A percentile compares a stretch with the other conserved stretches of the same genome.
Evolutionary conservation across 176 grass and related monocot genomes (phyloP).

Genomic region (Oryza brachyantha): DNA sequence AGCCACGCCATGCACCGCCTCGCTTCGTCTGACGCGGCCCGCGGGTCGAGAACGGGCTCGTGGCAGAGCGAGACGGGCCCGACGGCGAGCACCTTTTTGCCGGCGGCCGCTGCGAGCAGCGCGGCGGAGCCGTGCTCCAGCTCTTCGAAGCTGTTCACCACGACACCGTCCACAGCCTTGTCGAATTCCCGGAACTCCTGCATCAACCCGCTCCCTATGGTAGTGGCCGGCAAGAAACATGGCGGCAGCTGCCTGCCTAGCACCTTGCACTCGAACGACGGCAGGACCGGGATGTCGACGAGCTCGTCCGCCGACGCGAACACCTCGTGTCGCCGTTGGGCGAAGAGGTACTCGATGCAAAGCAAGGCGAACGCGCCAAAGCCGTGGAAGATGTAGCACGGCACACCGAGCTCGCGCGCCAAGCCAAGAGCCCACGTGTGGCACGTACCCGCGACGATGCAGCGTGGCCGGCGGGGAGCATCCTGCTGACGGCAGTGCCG

Average conservation of each 20-base stretch:
- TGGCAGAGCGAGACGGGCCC: slow-evolving; percentile 57
- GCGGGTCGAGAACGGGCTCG: neutral
- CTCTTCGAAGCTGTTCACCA: slow-evolving; percentile 76
- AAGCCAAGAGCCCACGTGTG: slow-evolving; percentile 42
- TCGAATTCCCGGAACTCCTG: slow-evolving; percentile 36
- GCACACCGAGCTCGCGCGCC: slow-evolving; percentile 43
- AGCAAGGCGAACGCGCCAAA: slow-evolving; percentile 50
- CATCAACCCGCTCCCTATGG: neutral
- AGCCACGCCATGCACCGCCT: slow-evolving; percentile 60
- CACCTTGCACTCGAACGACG: slow-evolving; percentile 39
- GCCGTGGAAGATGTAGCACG: slow-evolving; percentile 75
- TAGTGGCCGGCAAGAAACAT: slow-evolving; percentile 1
- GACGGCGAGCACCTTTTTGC: slow-evolving; percentile 43
- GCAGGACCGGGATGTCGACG: slow-evolving; percentile 41
- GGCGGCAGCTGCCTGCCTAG: slow-evolving; percentile 45
- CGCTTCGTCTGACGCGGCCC: slow-evolving; percentile 2
- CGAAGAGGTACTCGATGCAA: slow-evolving; percentile 51
- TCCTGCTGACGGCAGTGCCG: slow-evolving; percentile 4
- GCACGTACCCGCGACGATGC: slow-evolving; percentile 52
- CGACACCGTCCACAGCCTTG: slow-evolving; percentile 42
- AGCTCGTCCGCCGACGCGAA: slow-evolving; percentile 22
- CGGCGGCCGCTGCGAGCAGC: slow-evolving; percentile 2
- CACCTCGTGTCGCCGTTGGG: slow-evolving; percentile 33
- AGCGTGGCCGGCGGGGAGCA: slow-evolving; percentile 16
- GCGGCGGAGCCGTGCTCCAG: slow-evolving; percentile 59